These are phyloP conservation scores for Russula emetica DNA, from an alignment of 768 basidiomycete genomes.

Conservation along the genomic window DNA sequence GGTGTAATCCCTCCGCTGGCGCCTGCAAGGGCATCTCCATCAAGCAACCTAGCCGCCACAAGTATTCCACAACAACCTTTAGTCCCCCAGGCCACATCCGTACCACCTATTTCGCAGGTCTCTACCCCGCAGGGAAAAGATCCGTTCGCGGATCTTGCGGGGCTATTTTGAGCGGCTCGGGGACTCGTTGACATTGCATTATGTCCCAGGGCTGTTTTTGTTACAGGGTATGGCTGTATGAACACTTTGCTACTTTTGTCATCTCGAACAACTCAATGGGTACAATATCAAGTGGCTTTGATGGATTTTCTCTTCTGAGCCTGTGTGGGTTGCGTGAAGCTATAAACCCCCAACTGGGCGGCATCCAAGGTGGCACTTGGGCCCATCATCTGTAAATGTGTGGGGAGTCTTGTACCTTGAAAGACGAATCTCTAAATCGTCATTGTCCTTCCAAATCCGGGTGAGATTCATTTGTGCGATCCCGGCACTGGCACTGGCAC, in stretches of 20 bases:
- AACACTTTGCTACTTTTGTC: constrained; percentile 8
- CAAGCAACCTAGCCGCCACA: constrained; percentile 9
- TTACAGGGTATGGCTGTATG: constrained; percentile 1
- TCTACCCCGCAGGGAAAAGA: constrained; percentile 54
- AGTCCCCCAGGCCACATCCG: constrained; percentile 15
- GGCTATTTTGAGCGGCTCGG: constrained; percentile 51
- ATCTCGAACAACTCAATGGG: constrained; percentile 4
- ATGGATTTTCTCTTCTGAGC: background rate
- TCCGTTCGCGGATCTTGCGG: constrained; percentile 79
- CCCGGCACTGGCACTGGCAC: background rate
- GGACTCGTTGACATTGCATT: constrained; percentile 7
- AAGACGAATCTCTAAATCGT: background rate
- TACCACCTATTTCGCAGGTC: constrained; percentile 26
- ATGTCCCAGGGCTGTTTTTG: background rate
- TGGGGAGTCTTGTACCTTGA: constrained; percentile 4
- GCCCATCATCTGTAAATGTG: background rate
- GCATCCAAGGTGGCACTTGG: background rate
- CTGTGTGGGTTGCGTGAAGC: background rate
- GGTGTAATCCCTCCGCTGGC: constrained; percentile 3
- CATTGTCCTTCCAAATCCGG: constrained; percentile 10
- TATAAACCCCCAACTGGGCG: background rate
- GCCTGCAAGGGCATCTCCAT: constrained; percentile 3
- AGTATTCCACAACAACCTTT: constrained; percentile 19
- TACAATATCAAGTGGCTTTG: constrained; percentile 12
- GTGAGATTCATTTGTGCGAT: constrained; percentile 8